Conservation (phyloP, 2,329 filamentous ascomycete genomes). For the Pseudogymnoascus sp. region DNA sequence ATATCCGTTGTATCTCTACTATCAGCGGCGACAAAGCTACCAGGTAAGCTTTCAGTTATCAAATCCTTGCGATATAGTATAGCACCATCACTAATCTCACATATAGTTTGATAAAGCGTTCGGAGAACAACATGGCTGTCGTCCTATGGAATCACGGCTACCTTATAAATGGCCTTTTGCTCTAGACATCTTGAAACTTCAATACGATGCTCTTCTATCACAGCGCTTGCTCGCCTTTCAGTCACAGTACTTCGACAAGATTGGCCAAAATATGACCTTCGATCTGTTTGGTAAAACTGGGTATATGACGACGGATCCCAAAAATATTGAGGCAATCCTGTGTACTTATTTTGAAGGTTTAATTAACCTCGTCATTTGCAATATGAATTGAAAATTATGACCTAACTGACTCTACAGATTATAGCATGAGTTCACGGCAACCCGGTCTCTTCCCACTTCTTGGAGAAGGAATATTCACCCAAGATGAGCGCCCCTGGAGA, state of each 20-base stretch:
- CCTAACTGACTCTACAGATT: background rate
- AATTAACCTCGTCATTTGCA: background rate
- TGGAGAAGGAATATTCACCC: background rate
- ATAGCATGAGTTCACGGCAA: background rate
- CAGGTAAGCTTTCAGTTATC: background rate
- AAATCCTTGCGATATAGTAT: background rate
- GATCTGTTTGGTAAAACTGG: background rate
- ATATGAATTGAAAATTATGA: background rate
- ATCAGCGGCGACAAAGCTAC: background rate
- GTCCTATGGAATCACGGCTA: constrained; percentile 13
- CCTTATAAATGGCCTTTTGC: constrained; percentile 12
- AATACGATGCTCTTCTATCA: constrained; percentile 6
- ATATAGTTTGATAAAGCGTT: background rate
- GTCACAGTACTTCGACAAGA: constrained; percentile 12
- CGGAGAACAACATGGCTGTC: constrained; percentile 14
- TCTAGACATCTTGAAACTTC: constrained; percentile 6
- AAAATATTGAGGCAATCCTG: background rate
- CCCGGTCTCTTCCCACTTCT: background rate
- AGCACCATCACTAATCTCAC: background rate
- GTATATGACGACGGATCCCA: background rate
- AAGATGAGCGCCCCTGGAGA: background rate
- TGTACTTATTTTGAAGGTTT: background rate
- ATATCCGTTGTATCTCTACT: background rate
- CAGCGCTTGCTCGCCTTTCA: constrained; percentile 7
- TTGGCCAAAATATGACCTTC: constrained; percentile 11